phyloP scores from a whole-genome alignment of 2,329 filamentous ascomycete species.

The Alternaria brassicicola region DNA sequence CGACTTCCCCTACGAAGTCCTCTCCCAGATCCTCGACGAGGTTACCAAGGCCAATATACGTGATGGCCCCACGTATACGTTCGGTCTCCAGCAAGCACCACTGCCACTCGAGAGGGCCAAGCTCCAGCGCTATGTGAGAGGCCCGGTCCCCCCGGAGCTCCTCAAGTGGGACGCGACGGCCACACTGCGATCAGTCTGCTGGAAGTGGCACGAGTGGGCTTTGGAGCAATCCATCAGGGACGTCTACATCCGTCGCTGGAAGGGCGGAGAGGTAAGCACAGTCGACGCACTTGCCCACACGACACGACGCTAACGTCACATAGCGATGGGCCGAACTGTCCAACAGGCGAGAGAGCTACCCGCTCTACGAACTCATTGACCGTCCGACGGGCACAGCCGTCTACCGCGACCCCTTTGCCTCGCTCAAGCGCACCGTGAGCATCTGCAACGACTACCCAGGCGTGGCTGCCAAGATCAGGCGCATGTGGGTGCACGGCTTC shows the following conservation, averaged over 20 bases:
- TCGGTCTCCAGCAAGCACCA: constrained; percentile 58
- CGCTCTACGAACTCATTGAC: constrained; percentile 57
- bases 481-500: constrained; percentile 63
- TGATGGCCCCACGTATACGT: constrained; percentile 58
- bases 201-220: constrained; percentile 61
- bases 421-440: constrained; percentile 55
- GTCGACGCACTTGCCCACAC: background rate
- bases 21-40: constrained; percentile 58
- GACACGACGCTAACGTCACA: constrained; percentile 23
- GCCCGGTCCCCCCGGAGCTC: constrained; percentile 58
- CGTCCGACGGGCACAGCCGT: constrained; percentile 55
- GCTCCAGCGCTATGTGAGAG: constrained; percentile 58
- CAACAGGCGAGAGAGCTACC: constrained; percentile 52
- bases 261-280: constrained; percentile 51
- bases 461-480: constrained; percentile 57
- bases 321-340: constrained; percentile 60
- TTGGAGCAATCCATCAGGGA: constrained; percentile 58
- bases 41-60: constrained; percentile 56
- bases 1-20: constrained; percentile 59
- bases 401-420: constrained; percentile 59
- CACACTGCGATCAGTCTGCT: constrained; percentile 57
- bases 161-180: constrained; percentile 59
- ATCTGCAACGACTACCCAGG: constrained; percentile 55
- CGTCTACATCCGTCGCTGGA: constrained; percentile 60
- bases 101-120: constrained; percentile 53